Base-by-base conservation (phyloP, 352 stramenopile species). In the Peronospora farinosa region DNA sequence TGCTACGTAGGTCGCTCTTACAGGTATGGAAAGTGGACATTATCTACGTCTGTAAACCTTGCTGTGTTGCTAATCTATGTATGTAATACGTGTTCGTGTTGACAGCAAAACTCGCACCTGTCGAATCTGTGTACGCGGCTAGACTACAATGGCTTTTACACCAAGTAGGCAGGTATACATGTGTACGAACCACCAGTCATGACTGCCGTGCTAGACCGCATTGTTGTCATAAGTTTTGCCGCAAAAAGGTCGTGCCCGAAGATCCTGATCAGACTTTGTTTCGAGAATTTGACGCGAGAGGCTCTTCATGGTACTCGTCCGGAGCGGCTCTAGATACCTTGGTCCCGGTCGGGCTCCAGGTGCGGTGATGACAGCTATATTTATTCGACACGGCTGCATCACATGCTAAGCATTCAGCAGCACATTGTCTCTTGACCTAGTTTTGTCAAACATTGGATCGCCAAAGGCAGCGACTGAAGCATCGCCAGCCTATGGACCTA, bases 401-500 rank as follows among this genome's bases (percentile, higher is more conserved):
- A 74, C 76, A 28, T 96, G 86, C 47, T 65, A 65, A n/a, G 27
- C 63, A 0, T 92, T 96, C 62, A 95, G 67, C 47, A 90, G 72
- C 31, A 46, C 57, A 1, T 93, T 72, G 54, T 60, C 55, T n/a
- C 44, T 67, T 3, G 63, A 87, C 44, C 81, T 79, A 25, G 48
- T 39, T n/a, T 1, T 62, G 71, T 6, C 81, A 92, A 52, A 67
- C 92, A 5, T n/a, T 70, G 0, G 60, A 7, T 63, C 5, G 50
- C 59, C 1, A 61, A 91, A 2, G 78, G 78, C 6, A 68, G 58
- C 7, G 48, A 21, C 16, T 96, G 83, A 81, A 58, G 62, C 23
- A 27, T 27, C 3, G 54, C 95, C 96, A 0, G 98, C 95, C 6
- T 98, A 84, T 59, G 96, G 95, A 65, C 71, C 54, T 11, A 98